phyloP scores from a whole-genome alignment of 805 yeast genomes.

The Myxozyma neotropica region DNA sequence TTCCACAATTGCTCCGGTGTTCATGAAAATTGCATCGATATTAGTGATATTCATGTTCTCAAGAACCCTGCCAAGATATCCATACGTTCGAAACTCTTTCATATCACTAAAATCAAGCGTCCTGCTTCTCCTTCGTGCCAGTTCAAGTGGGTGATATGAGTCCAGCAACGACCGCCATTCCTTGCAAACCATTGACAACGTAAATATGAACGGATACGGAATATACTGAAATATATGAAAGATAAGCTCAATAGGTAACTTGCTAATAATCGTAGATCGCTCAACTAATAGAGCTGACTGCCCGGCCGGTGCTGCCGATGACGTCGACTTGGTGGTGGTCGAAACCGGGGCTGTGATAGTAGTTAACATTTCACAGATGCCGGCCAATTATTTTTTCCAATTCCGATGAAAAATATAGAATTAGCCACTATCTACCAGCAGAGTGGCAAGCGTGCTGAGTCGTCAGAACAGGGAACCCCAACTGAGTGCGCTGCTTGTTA shows the following conservation, averaged over 20 bases:
- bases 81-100: slow-evolving; percentile 2
- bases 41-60: background rate
- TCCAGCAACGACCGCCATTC: slow-evolving; percentile 5
- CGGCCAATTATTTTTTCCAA: too few species aligned
- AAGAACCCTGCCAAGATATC: slow-evolving; percentile 3
- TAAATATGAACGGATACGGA: slow-evolving; percentile 7
- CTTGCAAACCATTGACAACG: slow-evolving; percentile 7
- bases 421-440: too few species aligned
- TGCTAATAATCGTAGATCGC: background rate
- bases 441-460: too few species aligned
- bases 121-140: background rate
- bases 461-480: too few species aligned
- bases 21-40: background rate
- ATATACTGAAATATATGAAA: background rate
- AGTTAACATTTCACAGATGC: too few species aligned
- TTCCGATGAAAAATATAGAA: too few species aligned
- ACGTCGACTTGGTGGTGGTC: background rate
- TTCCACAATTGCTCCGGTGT: background rate
- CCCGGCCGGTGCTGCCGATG: background rate
- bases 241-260: background rate
- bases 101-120: slow-evolving; percentile 7
- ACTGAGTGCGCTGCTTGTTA: too few species aligned
- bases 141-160: background rate
- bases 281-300: background rate
- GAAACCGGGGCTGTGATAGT: too few species aligned